Conservation (phyloP, 495 filamentous ascomycete species). For the Clavariopsis aquatica region DNA sequence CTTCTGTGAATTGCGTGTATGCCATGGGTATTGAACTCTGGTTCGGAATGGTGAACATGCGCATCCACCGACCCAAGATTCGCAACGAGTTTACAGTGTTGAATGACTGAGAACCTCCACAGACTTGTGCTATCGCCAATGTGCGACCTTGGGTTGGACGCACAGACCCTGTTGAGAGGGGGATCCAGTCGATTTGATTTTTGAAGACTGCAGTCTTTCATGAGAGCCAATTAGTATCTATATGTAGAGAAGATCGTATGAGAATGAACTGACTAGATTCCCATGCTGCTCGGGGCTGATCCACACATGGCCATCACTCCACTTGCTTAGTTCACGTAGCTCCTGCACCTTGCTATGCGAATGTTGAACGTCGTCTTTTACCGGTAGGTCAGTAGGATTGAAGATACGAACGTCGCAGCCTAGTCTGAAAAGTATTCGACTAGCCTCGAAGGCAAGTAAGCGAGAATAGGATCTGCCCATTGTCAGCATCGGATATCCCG, state of each 20-base stretch:
- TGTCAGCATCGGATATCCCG: not conserved
- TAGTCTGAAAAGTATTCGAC: conserved; percentile 64
- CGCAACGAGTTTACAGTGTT: conserved; percentile 73
- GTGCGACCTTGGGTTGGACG: conserved; percentile 71
- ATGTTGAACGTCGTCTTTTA: conserved; percentile 63
- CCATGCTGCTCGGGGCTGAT: conserved; percentile 71
- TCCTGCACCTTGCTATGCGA: conserved; percentile 66
- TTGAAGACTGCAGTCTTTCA: conserved; percentile 68
- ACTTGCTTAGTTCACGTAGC: conserved; percentile 61
- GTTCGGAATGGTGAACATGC: conserved; percentile 74
- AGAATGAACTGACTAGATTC: conserved; percentile 52
- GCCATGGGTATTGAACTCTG: conserved; percentile 67
- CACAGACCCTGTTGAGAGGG: conserved; percentile 61
- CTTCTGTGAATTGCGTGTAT: conserved; percentile 64
- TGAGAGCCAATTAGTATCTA: not conserved
- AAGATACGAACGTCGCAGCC: conserved; percentile 70
- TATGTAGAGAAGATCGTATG: too few relatives aligned
- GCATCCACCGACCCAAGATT: conserved; percentile 74
- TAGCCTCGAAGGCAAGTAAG: conserved; percentile 62
- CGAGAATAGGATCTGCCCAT: conserved; percentile 60
- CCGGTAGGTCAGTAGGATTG: conserved; percentile 61
- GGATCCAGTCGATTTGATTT: conserved; percentile 77
- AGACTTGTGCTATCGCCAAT: conserved; percentile 64
- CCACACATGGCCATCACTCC: conserved; percentile 74
- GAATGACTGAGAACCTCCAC: conserved; percentile 69